These are phyloP conservation scores for Termitomyces sp. DNA, from an alignment of 768 basidiomycete species.

Conservation along the genomic window DNA sequence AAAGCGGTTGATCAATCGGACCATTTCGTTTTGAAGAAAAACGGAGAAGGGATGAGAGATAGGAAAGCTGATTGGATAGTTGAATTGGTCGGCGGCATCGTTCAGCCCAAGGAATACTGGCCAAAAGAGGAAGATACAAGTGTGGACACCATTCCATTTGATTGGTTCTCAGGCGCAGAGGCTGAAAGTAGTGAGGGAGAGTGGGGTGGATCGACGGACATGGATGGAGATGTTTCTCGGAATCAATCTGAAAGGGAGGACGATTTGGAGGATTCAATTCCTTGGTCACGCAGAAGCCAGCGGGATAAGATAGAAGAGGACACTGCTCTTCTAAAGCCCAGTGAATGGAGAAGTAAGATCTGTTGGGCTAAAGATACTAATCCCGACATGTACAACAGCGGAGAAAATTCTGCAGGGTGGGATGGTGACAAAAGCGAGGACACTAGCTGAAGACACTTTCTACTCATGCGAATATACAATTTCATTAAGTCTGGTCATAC, in stretches of 20 bases:
- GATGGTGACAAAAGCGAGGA: slow-evolving; percentile 39
- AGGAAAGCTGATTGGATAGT: slow-evolving; percentile 34
- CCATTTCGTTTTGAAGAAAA: slow-evolving; percentile 31
- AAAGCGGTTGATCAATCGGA: slow-evolving; percentile 39
- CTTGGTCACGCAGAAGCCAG: slow-evolving; percentile 10
- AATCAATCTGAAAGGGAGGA: slow-evolving; percentile 32
- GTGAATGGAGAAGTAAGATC: neutral
- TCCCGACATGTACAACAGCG: slow-evolving; percentile 17
- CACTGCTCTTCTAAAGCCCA: neutral
- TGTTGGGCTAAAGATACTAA: slow-evolving; percentile 2
- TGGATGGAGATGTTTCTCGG: slow-evolving; percentile 37
- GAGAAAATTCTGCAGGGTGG: slow-evolving; percentile 34
- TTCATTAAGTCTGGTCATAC: slow-evolving; percentile 21
- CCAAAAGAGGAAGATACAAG: slow-evolving; percentile 25
- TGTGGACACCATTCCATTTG: slow-evolving; percentile 34
- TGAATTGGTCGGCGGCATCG: slow-evolving; percentile 36
- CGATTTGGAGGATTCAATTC: slow-evolving; percentile 16
- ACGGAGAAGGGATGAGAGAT: slow-evolving; percentile 24
- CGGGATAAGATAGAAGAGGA: slow-evolving; percentile 5
- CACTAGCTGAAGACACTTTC: slow-evolving; percentile 18
- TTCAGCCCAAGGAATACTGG: slow-evolving; percentile 22
- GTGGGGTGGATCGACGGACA: slow-evolving; percentile 26
- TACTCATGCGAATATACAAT: neutral
- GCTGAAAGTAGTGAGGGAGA: slow-evolving; percentile 21
- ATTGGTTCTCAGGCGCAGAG: slow-evolving; percentile 38